Conservation (phyloP, 116 monocot genomes). For the Trichopus zeylanicus region DNA sequence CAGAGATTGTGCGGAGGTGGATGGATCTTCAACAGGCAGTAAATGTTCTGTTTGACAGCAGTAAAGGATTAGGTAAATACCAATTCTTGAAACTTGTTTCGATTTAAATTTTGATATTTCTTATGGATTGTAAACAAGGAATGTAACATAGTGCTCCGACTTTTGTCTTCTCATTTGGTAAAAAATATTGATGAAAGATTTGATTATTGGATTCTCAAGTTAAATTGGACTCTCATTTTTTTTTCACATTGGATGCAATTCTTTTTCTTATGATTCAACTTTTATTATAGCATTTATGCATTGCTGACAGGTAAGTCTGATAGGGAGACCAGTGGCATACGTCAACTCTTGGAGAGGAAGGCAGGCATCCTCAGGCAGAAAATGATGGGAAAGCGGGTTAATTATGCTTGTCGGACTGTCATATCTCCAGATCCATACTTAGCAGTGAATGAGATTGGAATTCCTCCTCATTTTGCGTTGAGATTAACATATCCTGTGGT, state of each 20-base stretch:
- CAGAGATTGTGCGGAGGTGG: constrained; percentile 38
- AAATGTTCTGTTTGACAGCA: constrained; percentile 60
- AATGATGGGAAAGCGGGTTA: constrained; percentile 99
- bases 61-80: constrained; percentile 51
- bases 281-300: constrained; percentile 1
- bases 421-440: constrained; percentile 98
- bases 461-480: constrained; percentile 91
- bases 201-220: too few species aligned
- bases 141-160: background rate
- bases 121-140: background rate
- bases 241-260: background rate
- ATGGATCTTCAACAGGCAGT: constrained; percentile 62
- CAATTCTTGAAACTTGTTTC: background rate
- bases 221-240: constrained; percentile 3
- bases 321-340: constrained; percentile 44
- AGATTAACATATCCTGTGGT: constrained; percentile 96
- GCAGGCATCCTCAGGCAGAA: constrained; percentile 81
- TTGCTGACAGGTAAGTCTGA: constrained; percentile 43
- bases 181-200: too few species aligned
- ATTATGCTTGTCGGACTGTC: constrained; percentile 94
- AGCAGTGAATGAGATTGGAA: constrained; percentile 96
- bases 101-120: constrained; percentile 1
- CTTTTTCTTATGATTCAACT: background rate
- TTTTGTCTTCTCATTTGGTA: too few species aligned
- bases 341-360: constrained; percentile 82